phyloP scores from a whole-genome alignment of 257 asterid species.

The Nicotiana knightiana region DNA sequence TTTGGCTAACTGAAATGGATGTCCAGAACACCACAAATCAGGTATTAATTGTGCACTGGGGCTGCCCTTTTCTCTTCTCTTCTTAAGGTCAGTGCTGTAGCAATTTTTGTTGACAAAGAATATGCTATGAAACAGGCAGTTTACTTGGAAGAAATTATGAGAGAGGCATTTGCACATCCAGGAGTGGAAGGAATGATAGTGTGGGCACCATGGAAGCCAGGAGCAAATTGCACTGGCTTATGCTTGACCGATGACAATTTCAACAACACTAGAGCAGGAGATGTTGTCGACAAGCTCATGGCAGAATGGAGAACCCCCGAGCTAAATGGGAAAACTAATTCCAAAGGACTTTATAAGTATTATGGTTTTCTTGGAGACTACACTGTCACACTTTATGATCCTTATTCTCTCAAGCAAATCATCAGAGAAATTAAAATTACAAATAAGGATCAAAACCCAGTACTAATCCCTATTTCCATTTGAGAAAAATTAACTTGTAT shows the following conservation, averaged over 20 bases:
- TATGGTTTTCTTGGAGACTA: conserved; percentile 11
- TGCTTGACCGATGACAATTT: conserved; percentile 57
- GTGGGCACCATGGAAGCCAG: conserved; percentile 43
- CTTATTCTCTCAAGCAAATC: background rate
- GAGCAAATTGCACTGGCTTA: conserved; percentile 45
- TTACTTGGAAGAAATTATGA: conserved; percentile 39
- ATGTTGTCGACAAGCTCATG: conserved; percentile 41
- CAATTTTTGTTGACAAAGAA: background rate
- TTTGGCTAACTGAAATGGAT: conserved; percentile 37
- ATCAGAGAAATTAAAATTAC: background rate
- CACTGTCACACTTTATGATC: background rate
- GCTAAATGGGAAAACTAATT: conserved; percentile 5
- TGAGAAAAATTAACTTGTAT: background rate
- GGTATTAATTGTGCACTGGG: background rate
- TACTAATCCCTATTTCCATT: background rate
- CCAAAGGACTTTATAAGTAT: background rate
- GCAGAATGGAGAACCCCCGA: conserved; percentile 28
- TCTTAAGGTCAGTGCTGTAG: background rate
- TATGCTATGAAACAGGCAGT: conserved; percentile 25
- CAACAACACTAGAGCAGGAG: conserved; percentile 23
- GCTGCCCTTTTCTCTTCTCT: background rate
- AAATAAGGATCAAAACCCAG: background rate
- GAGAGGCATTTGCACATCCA: conserved; percentile 51
- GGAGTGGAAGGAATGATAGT: conserved; percentile 43
- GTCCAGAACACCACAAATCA: conserved; percentile 14